Evolutionary conservation across 768 basidiomycete species (phyloP), one percentile per base, ranked within the genome.

Genomic region (Lactarius pseudohatsudake): DNA sequence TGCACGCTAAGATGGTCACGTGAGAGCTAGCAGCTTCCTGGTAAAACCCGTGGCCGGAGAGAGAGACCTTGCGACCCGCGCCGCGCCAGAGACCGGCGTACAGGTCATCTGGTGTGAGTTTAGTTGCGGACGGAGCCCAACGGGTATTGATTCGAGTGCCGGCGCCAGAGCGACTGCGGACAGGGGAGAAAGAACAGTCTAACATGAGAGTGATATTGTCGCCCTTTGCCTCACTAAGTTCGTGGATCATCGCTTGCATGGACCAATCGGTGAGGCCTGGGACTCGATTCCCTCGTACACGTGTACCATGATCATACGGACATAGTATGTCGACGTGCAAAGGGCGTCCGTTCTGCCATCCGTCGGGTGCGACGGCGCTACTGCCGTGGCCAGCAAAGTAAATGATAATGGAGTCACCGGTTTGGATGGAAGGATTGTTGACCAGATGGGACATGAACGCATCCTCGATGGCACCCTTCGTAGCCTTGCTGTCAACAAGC

Each of bases 311-410:
- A 71, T 90, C 89, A 69, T 86, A 85, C 26, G 89, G 80, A 73
- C 87, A 89, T 38, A 90, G 73, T 62, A 89, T 81, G 70, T 89
- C 81, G 18, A 86, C 85, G 32, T 74, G 72, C 57, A 75, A 74
- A 60, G 77, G 72, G 41, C 77, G 78, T 45, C 75, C 74, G 66
- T 81, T 79, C 72, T 82, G 85, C 89, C 89, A 90, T 59, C 81
- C 84, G 41, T 76, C 74, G 59, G 88, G 88, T n/a, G 86, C 82
- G 16, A 77, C 74, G 53, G 86, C 72, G 62, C 75, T 79, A 72
- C 85, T 86, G 30, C 89, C 89, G 72, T 90, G 88, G n/a, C 89
- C 89, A 43, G 89, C 86, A 72, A 89, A 90, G 71, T 88, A 90
- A 59, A 90, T 74, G 68, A 90, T 69, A 47, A 90, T 81, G 38